A percentile compares a stretch with the other conserved stretches of the same genome.
Evolutionary conservation across 164 flowering plant species (phyloP).

Genomic region (Stephania japonica): DNA sequence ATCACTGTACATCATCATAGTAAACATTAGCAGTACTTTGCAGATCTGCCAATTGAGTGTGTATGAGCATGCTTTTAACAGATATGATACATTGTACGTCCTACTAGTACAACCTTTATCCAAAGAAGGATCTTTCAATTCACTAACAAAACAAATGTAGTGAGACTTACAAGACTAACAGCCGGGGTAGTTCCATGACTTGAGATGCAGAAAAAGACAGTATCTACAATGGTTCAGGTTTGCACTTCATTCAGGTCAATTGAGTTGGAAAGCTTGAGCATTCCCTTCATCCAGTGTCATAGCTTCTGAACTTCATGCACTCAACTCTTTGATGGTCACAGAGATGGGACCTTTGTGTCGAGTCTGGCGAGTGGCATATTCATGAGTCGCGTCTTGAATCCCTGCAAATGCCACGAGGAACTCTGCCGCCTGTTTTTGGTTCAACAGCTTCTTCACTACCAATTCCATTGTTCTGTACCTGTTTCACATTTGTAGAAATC

Average conservation of each 20-base stretch:
- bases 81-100: background rate
- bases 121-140: background rate
- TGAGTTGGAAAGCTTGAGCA: background rate
- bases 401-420: slow-evolving; percentile 64
- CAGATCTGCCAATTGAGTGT: background rate
- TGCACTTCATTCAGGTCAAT: background rate
- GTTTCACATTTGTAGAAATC: slow-evolving; percentile 8
- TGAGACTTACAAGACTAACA: background rate
- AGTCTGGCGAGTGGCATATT: slow-evolving; percentile 32
- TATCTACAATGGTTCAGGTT: background rate
- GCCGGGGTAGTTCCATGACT: background rate
- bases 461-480: slow-evolving; percentile 64
- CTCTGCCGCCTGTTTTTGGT: slow-evolving; percentile 54
- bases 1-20: background rate
- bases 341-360: slow-evolving; percentile 36
- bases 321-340: slow-evolving; percentile 25
- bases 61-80: background rate
- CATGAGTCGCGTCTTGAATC: slow-evolving; percentile 54
- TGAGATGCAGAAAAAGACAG: background rate
- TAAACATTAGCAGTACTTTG: background rate
- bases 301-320: background rate
- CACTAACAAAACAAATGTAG: background rate
- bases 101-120: background rate
- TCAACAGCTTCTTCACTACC: slow-evolving; percentile 54
- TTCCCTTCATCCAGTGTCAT: background rate